These are phyloP conservation scores for Venturia carpophila DNA, from an alignment of 2,329 filamentous ascomycete species.

Conservation along the genomic window DNA sequence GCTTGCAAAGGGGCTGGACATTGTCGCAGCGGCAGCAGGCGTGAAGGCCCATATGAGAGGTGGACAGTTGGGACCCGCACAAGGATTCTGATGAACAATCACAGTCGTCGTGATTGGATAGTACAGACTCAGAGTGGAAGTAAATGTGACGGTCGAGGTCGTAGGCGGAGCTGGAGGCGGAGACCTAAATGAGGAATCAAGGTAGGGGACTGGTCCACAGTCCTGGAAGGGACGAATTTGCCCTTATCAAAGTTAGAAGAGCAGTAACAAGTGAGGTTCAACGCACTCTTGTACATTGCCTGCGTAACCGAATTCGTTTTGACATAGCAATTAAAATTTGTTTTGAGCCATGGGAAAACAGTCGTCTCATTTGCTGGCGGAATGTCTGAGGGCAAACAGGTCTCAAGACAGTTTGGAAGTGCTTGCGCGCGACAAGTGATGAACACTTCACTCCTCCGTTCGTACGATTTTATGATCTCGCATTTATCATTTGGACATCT, in stretches of 20 bases:
- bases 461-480: conserved; percentile 4
- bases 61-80: neutral
- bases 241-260: neutral
- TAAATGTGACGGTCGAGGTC: neutral
- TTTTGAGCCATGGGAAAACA: conserved; percentile 4
- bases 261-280: neutral
- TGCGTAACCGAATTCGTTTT: neutral
- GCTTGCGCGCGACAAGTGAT: conserved; percentile 14
- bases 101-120: conserved; percentile 8
- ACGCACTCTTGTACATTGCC: neutral
- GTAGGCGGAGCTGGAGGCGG: conserved; percentile 6
- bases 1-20: neutral
- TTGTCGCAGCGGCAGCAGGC: neutral
- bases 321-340: conserved; percentile 12
- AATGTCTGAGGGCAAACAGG: conserved; percentile 3
- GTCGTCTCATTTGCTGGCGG: neutral
- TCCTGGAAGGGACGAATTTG: neutral
- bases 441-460: neutral
- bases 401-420: neutral
- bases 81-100: neutral
- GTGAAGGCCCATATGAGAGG: conserved; percentile 14
- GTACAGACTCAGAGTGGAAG: neutral
- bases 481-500: conserved; percentile 11
- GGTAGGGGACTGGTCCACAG: conserved; percentile 14
- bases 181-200: neutral